These are phyloP conservation scores for Logfia minima DNA, from an alignment of 129 eudicot species.

Conservation along the genomic window DNA sequence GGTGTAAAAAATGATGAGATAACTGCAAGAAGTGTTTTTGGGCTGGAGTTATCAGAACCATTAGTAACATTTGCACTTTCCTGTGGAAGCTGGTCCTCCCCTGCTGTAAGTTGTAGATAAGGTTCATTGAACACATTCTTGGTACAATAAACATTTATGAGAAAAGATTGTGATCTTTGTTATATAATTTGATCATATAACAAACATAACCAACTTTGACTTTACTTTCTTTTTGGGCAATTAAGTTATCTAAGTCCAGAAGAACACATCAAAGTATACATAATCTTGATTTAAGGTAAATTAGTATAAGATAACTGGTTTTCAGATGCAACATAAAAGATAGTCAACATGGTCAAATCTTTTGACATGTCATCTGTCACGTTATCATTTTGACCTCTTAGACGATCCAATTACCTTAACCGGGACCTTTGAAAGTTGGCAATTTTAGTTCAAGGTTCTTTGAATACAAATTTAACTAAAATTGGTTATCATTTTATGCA, in stretches of 20 bases:
- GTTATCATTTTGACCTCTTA: not conserved
- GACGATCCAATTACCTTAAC: not conserved
- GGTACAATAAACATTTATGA: constrained; percentile 20
- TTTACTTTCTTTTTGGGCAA: too few relatives aligned
- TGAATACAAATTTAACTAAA: too few relatives aligned
- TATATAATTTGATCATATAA: not conserved
- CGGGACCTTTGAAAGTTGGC: too few relatives aligned
- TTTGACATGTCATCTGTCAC: not conserved
- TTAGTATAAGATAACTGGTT: not conserved
- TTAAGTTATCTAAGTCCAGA: not conserved
- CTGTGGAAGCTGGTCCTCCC: constrained; percentile 98
- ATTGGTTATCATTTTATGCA: not conserved
- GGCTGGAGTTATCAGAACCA: constrained; percentile 89
- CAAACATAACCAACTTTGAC: not conserved
- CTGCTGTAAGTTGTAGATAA: constrained; percentile 79
- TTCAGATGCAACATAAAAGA: not conserved
- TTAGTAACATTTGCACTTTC: constrained; percentile 90
- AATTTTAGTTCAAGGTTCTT: too few relatives aligned
- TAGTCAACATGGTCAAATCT: not conserved
- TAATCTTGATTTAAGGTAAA: not conserved
- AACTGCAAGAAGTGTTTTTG: constrained; percentile 65
- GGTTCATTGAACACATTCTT: constrained; percentile 31
- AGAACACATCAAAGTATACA: not conserved
- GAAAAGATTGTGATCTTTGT: constrained; percentile 17
- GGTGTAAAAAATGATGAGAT: constrained; percentile 67